Evolutionary conservation across 257 asterid genomes (phyloP), one percentile per base, ranked within the genome.

Genomic region (Striga asiatica): DNA sequence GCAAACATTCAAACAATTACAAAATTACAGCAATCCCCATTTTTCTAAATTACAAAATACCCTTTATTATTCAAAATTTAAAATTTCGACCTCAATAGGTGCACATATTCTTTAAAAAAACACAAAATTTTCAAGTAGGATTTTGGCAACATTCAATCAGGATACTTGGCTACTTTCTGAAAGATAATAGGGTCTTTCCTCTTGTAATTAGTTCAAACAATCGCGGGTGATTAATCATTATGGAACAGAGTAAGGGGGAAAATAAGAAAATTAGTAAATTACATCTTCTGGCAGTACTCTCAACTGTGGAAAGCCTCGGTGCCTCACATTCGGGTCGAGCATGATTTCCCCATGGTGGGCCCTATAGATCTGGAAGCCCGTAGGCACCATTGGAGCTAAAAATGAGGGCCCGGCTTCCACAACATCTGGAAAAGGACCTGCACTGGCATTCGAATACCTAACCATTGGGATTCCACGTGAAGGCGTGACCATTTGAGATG

Each of bases 281-380:
- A 78, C 93, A 61, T 82, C 79, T 76, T 80, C 82, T 22, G 88
- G 89, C 62, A 82, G 62, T 69, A 78, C 65, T 78, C 92, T 77
- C 71, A 77, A 56, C 57, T 70, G 75, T 45, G 82, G 76, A 63
- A 73, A 51, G 67, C 42, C 67, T 37, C 65, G 78, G 24, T 72
- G 76, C 58, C 82, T 64, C 8, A 55, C 47, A 66, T 49, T 73
- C 43, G 73, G 32, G 50, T 68, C 84, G 48, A 58, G 46, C 32
- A 71, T 50, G 58, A 71, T 64, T 46, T 76, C 91, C 69, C 88
- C 71, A 27, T 54, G 71, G 51, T 67, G 84, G 48, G 85, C 82
- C 66, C 73, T 46, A 63, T 69, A 73, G 4, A 67, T 10, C 66
- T 73, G 66, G 56, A 78, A 69, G 60, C 77, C 77, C 35, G 83